Percentiles rank a stretch among this genome's conserved stretches.
These are phyloP conservation scores for Dothideomycetes sp. DNA, from an alignment of 2,329 filamentous ascomycete genomes.

Conservation along the genomic window DNA sequence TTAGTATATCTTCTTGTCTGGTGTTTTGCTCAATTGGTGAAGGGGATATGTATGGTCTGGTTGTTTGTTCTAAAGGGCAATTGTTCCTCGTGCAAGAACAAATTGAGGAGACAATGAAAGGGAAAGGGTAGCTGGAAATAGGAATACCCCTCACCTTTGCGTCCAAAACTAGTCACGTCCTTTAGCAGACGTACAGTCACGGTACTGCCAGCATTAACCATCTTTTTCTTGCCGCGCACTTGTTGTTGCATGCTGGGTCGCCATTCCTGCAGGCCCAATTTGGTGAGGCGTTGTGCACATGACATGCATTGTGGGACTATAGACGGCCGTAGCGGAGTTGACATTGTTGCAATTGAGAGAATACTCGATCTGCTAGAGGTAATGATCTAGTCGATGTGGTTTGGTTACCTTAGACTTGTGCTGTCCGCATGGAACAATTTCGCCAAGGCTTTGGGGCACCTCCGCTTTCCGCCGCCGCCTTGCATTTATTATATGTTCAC, in stretches of 20 bases:
- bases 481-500: too few species aligned
- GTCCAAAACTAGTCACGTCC: slow-evolving; percentile 42
- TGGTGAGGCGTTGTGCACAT: slow-evolving; percentile 10
- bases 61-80: too few species aligned
- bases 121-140: too few species aligned
- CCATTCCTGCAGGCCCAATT: slow-evolving; percentile 7
- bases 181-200: slow-evolving; percentile 41
- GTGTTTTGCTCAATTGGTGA: background rate
- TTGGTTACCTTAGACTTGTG: too few species aligned
- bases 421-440: too few species aligned
- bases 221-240: slow-evolving; percentile 25
- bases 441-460: too few species aligned
- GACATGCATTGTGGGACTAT: slow-evolving; percentile 10
- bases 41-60: background rate
- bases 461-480: too few species aligned
- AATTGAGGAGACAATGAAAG: too few species aligned
- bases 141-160: too few species aligned
- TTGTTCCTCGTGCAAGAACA: too few species aligned
- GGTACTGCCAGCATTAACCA: slow-evolving; percentile 17
- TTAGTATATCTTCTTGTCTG: background rate
- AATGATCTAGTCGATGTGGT: too few species aligned
- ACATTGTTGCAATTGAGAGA: slow-evolving; percentile 7
- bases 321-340: slow-evolving; percentile 8
- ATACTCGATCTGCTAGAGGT: too few species aligned
- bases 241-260: slow-evolving; percentile 15